Evolutionary conservation across 2,329 filamentous ascomycete species (phyloP).

Genomic region (Onygenales sp.): DNA sequence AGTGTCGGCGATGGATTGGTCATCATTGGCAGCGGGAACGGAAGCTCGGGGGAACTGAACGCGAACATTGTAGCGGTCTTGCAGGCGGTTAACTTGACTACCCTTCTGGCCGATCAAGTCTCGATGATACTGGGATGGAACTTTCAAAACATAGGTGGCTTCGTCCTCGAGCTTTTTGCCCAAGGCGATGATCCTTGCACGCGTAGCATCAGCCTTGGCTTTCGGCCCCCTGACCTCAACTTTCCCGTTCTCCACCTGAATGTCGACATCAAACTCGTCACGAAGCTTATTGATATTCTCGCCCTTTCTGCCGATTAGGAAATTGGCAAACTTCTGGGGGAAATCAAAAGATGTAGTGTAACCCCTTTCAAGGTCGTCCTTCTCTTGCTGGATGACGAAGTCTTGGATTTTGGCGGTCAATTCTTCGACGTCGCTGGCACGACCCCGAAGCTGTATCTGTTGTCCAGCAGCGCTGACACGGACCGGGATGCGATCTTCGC

Average conservation of each 20-base stretch:
- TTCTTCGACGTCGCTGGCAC: slow-evolving; percentile 59
- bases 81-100: slow-evolving; percentile 79
- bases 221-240: slow-evolving; percentile 93
- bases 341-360: slow-evolving; percentile 84
- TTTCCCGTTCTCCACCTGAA: slow-evolving; percentile 88
- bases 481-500: slow-evolving; percentile 45
- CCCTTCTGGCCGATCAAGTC: slow-evolving; percentile 88
- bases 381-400: slow-evolving; percentile 79
- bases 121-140: slow-evolving; percentile 87
- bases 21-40: slow-evolving; percentile 45
- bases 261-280: slow-evolving; percentile 62
- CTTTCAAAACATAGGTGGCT: slow-evolving; percentile 74
- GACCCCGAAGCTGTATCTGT: slow-evolving; percentile 65
- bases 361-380: slow-evolving; percentile 87
- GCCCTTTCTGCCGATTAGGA: slow-evolving; percentile 60
- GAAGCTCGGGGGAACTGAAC: slow-evolving; percentile 83
- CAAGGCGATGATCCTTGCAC: slow-evolving; percentile 68
- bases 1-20: slow-evolving; percentile 60
- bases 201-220: slow-evolving; percentile 83
- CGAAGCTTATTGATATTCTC: slow-evolving; percentile 61
- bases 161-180: slow-evolving; percentile 84
- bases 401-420: slow-evolving; percentile 63
- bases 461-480: slow-evolving; percentile 45
- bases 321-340: slow-evolving; percentile 87
- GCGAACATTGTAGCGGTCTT: slow-evolving; percentile 85